These are phyloP conservation scores for Salvia hispanica DNA, from an alignment of 257 asterid genomes.

Conservation along the genomic window DNA sequence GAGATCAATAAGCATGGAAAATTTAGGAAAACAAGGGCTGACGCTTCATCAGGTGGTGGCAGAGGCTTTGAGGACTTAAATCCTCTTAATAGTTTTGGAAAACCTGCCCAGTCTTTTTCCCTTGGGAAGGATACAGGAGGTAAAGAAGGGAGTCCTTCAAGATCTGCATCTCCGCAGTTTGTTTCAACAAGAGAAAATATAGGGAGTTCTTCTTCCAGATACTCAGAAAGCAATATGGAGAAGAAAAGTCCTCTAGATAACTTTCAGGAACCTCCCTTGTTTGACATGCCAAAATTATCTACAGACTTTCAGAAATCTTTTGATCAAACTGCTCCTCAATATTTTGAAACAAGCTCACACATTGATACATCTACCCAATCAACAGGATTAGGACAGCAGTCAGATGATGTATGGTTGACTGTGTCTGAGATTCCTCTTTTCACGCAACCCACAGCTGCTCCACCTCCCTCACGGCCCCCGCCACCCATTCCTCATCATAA, in stretches of 20 bases:
- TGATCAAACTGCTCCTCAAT: conserved; percentile 52
- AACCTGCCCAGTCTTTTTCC: conserved; percentile 55
- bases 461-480: conserved; percentile 98
- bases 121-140: conserved; percentile 52
- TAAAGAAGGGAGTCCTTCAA: conserved; percentile 57
- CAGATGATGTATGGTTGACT: conserved; percentile 79
- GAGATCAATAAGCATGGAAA: conserved; percentile 61
- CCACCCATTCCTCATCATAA: conserved; percentile 74
- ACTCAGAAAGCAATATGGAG: conserved; percentile 54
- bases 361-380: conserved; percentile 56
- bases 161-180: conserved; percentile 51
- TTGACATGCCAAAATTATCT: conserved; percentile 62
- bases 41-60: conserved; percentile 53
- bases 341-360: conserved; percentile 52
- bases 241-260: conserved; percentile 51
- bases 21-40: conserved; percentile 57
- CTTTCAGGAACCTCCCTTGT: conserved; percentile 67
- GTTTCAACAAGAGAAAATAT: conserved; percentile 45
- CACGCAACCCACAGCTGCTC: conserved; percentile 87
- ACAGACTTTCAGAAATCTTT: conserved; percentile 53
- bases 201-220: conserved; percentile 52
- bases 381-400: conserved; percentile 56
- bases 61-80: conserved; percentile 78
- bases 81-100: conserved; percentile 62
- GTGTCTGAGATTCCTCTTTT: conserved; percentile 92